Conservation (phyloP, 176 grass and related monocot genomes). For the Oropetium thomaeum region DNA sequence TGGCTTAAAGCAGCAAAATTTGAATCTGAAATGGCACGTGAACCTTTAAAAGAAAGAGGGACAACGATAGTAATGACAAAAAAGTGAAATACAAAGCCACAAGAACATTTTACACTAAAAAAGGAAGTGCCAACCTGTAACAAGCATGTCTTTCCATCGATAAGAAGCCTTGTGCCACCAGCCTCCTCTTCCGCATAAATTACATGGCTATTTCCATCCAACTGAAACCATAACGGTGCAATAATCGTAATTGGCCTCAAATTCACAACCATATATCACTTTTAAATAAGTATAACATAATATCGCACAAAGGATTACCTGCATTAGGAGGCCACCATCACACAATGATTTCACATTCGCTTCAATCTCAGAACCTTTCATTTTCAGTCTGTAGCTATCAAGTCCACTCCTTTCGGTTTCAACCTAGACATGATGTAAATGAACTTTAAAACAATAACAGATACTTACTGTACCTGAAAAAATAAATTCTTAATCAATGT, state of each 20-base stretch:
- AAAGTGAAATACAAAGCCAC: slow-evolving; percentile 4
- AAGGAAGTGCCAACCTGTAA: too few species aligned
- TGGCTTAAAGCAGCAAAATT: not conserved
- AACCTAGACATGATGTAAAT: slow-evolving; percentile 55
- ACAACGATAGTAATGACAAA: not conserved
- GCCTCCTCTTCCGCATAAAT: slow-evolving; percentile 98
- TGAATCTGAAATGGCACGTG: not conserved
- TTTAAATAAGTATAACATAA: slow-evolving; percentile 1
- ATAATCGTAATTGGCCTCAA: slow-evolving; percentile 18
- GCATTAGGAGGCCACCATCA: slow-evolving; percentile 96
- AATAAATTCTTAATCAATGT: not conserved
- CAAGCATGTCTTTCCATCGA: slow-evolving; percentile 93
- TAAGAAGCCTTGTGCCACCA: slow-evolving; percentile 85
- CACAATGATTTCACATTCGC: slow-evolving; percentile 78
- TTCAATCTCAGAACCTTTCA: slow-evolving; percentile 78
- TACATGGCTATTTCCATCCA: slow-evolving; percentile 95
- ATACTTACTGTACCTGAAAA: slow-evolving; percentile 15
- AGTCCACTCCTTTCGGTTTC: slow-evolving; percentile 71
- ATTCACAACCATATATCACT: slow-evolving; percentile 7
- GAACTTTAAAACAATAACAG: not conserved
- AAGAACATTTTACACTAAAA: not conserved
- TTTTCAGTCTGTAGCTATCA: slow-evolving; percentile 74
- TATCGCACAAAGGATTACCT: slow-evolving; percentile 48
- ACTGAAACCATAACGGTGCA: slow-evolving; percentile 43
- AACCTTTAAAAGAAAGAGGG: not conserved